Base-by-base conservation (phyloP, 2,329 filamentous ascomycete species). In the Parafenestella ontariensis region DNA sequence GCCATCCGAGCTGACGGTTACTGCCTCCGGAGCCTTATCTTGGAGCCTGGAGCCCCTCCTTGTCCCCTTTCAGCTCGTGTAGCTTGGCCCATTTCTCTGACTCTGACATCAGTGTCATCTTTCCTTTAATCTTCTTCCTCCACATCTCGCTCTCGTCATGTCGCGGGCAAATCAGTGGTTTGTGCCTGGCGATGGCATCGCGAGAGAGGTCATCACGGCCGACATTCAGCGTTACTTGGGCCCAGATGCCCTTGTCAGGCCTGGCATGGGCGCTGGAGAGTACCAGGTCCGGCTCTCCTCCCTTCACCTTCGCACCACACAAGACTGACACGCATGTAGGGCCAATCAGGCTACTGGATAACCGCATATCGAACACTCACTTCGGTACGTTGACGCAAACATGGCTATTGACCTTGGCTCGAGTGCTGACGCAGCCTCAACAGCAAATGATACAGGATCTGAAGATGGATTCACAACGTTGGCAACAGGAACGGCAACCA, bases 151-250 rank as follows among this genome's bases (percentile, higher is more conserved):
- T 46, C 48, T 61, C 70, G 63, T 53, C 56, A 74, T 74, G 68
- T 72, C 69, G 58, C 67, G 68, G 48, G 65, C 64, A 73, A 70
- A 78, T 71, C 75, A 81, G 71, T 82, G 80, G 80, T 82, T 81
- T 65, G 75, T 80, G 60, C 75, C 76, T 13, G 79, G 76, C 58
- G 79, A 81, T 43, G 80, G 80, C 69, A 82, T 82, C 65, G 77
- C 79, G 52, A 70, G 80, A 65, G 77, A 81, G 70, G 80, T 82
- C 69, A 82, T 82, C 60, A 80, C 79, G 43, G 79, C 79, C 61
- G 80, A 82, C 70, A 82, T 82, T 62, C 79, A 81, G 70, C 76
- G 79, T 64, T 82, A 81, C 63, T 68, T 82, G 52, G 80, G 80
- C 48, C 78, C 78, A 57, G 80, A 82, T 73, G 80, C 80, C 44